Evolutionary conservation across 1,139 yeast genomes (phyloP).

Genomic region (Keqinozyma sinolaborantium): DNA sequence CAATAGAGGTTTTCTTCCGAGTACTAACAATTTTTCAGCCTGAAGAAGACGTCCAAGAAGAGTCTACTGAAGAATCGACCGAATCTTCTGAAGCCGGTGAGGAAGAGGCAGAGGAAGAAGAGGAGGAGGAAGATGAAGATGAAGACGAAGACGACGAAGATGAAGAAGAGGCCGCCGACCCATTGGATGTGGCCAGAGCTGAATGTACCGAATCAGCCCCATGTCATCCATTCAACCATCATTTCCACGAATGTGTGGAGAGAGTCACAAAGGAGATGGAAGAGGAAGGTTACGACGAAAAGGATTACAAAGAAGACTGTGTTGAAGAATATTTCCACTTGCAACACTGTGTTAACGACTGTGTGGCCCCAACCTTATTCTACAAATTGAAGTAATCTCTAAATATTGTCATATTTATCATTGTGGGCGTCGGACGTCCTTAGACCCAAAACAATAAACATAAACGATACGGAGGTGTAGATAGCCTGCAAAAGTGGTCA

Average conservation of each 20-base stretch:
- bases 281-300: conserved; percentile 76
- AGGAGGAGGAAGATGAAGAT: conserved; percentile 65
- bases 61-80: conserved; percentile 35
- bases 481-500: no score
- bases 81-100: conserved; percentile 44
- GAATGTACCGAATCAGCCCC: conserved; percentile 66
- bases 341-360: conserved; percentile 88
- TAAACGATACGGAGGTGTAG: no score
- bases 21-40: conserved; percentile 1
- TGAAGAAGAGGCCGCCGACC: conserved; percentile 71
- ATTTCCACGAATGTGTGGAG: conserved; percentile 90
- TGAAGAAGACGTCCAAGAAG: conserved; percentile 24
- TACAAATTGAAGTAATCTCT: conserved; percentile 80
- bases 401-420: conserved; percentile 1
- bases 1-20: conserved; percentile 4
- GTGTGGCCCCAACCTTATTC: conserved; percentile 91
- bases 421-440: no score
- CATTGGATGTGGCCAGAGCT: conserved; percentile 60
- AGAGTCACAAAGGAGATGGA: conserved; percentile 87
- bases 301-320: conserved; percentile 92
- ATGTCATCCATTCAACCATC: conserved; percentile 78
- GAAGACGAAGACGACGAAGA: conserved; percentile 78
- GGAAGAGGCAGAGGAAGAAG: conserved; percentile 51
- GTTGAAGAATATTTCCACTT: conserved; percentile 97
- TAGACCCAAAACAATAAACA: no score